A percentile compares a stretch with the other conserved stretches of the same genome.
Conservation (phyloP, 345 rosid species). For the Syzygium grande region DNA sequence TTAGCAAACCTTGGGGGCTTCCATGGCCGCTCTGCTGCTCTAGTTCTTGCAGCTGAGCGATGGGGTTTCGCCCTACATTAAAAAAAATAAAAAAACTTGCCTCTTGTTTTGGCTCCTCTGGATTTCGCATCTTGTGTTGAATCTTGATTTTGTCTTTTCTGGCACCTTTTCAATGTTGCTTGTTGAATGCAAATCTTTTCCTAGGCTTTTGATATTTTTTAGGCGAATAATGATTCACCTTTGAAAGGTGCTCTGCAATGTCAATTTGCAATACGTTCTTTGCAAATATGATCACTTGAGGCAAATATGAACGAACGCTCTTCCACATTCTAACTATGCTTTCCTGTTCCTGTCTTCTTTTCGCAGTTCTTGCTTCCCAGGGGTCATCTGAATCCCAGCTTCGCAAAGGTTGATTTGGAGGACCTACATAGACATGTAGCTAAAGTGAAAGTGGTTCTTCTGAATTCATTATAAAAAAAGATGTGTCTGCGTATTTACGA, state of each 20-base stretch:
- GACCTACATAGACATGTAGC: background rate
- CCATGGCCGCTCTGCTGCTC: background rate
- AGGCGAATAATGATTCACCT: background rate
- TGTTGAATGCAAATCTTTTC: background rate
- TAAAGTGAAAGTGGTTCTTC: background rate
- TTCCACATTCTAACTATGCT: background rate
- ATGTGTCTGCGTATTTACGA: background rate
- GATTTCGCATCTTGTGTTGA: background rate
- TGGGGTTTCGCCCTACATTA: background rate
- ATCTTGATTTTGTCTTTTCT: background rate
- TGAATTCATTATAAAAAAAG: background rate
- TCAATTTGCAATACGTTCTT: background rate
- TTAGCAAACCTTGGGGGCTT: background rate
- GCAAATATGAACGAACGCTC: background rate
- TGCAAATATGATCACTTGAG: background rate
- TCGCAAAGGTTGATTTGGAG: background rate
- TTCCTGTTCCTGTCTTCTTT: background rate
- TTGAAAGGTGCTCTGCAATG: background rate
- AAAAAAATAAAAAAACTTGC: background rate
- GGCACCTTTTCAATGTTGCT: background rate
- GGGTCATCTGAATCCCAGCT: background rate
- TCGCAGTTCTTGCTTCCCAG: background rate
- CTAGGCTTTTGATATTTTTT: background rate
- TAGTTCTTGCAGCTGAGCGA: background rate
- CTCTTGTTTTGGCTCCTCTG: background rate